Percentiles rank a stretch among this genome's conserved stretches.
Evolutionary conservation across 345 rosid species (phyloP).

Genomic region (Populus nigra): DNA sequence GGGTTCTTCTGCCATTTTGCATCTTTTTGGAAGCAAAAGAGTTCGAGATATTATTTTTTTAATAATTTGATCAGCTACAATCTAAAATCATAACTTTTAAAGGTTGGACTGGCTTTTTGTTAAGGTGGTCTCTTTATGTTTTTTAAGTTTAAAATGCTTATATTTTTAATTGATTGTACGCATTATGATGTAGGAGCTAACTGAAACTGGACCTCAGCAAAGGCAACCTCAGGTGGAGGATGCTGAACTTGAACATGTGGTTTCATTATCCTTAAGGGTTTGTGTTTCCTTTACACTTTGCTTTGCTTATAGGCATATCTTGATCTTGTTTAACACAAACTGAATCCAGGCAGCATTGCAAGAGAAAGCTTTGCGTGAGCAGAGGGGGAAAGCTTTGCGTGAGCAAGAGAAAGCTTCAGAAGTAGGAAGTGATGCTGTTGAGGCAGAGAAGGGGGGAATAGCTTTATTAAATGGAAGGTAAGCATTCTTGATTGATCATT

Average conservation of each 20-base stretch:
- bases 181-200: constrained; percentile 37
- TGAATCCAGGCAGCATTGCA: constrained; percentile 68
- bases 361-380: constrained; percentile 52
- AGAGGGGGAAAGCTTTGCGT: constrained; percentile 33
- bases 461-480: constrained; percentile 73
- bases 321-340: constrained; percentile 20
- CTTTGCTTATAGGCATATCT: not conserved
- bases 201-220: constrained; percentile 39
- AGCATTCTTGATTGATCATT: constrained; percentile 7
- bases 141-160: not conserved
- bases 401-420: constrained; percentile 48
- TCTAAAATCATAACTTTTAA: not conserved
- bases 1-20: not conserved
- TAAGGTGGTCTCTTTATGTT: not conserved
- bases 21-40: not conserved
- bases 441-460: constrained; percentile 36
- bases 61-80: not conserved
- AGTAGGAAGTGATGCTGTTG: constrained; percentile 37
- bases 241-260: constrained; percentile 65
- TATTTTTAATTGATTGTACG: not conserved
- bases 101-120: not conserved
- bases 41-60: not conserved
- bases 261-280: constrained; percentile 45
- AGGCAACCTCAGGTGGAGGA: constrained; percentile 46
- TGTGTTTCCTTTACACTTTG: constrained; percentile 12